A percentile compares a stretch with the other conserved stretches of the same genome.
phyloP scores from a whole-genome alignment of 192 early-diverging fungal genomes.

The Kappamyces sp. region DNA sequence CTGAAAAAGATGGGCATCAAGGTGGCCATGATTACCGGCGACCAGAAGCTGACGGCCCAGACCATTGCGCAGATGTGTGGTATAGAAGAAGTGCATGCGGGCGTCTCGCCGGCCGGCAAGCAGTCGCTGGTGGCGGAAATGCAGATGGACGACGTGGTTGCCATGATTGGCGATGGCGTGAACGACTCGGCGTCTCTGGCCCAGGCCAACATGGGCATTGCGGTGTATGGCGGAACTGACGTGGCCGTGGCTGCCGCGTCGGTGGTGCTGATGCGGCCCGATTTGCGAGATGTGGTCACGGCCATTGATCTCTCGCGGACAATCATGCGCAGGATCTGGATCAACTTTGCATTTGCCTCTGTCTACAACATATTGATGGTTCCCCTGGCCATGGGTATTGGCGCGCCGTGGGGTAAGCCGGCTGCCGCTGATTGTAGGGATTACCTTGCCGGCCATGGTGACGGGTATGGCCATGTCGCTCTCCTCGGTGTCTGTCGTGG shows the following conservation, averaged over 20 bases:
- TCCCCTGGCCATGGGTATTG: constrained; percentile 89
- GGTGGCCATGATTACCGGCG: constrained; percentile 90
- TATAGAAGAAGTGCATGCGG: constrained; percentile 81
- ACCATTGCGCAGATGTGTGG: constrained; percentile 78
- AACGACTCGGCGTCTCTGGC: constrained; percentile 93
- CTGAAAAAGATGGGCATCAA: constrained; percentile 70
- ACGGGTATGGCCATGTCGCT: constrained; percentile 93
- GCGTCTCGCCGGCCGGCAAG: constrained; percentile 87
- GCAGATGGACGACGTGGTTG: constrained; percentile 61
- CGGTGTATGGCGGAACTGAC: constrained; percentile 85
- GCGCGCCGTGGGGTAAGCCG: constrained; percentile 69
- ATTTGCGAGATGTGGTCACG: constrained; percentile 78
- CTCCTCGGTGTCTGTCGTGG: constrained; percentile 87
- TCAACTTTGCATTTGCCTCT: constrained; percentile 88
- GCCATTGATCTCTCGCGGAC: constrained; percentile 77
- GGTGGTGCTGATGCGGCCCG: constrained; percentile 87
- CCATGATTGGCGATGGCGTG: constrained; percentile 96
- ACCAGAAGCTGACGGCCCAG: constrained; percentile 76
- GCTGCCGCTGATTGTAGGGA: neutral
- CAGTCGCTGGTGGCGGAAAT: constrained; percentile 65
- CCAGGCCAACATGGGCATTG: constrained; percentile 79
- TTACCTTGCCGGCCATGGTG: constrained; percentile 82
- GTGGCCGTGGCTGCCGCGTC: constrained; percentile 92
- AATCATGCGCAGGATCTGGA: constrained; percentile 78
- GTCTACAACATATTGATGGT: constrained; percentile 86